A percentile compares a stretch with the other conserved stretches of the same genome.
phyloP scores from a whole-genome alignment of 768 basidiomycete species.

The Imleria badia region DNA sequence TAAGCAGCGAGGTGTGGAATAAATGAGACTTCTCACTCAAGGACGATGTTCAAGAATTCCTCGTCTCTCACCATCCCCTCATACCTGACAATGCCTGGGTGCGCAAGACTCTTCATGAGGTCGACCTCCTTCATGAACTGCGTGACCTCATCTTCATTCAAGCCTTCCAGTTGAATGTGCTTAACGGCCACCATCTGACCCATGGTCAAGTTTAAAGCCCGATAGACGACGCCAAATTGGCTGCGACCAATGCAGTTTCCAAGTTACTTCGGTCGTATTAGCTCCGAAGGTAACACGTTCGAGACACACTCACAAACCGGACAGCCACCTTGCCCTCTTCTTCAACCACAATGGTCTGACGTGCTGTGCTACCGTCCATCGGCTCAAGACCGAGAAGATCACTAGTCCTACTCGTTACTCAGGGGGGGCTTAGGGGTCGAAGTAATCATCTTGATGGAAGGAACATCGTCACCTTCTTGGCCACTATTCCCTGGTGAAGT shows the following conservation, averaged over 20 bases:
- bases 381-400: conserved; percentile 63
- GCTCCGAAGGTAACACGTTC: conserved; percentile 3
- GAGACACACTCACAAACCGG: conserved; percentile 65
- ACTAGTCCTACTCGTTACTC: conserved; percentile 56
- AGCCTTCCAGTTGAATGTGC: conserved; percentile 84
- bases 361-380: conserved; percentile 59
- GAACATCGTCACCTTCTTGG: conserved; percentile 39
- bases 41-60: conserved; percentile 85
- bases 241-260: conserved; percentile 97
- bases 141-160: conserved; percentile 87
- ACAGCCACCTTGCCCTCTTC: conserved; percentile 81
- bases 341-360: conserved; percentile 71
- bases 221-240: conserved; percentile 95
- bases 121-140: conserved; percentile 95
- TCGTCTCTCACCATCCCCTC: conserved; percentile 93
- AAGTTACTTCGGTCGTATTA: conserved; percentile 68
- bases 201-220: conserved; percentile 89
- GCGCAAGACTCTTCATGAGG: conserved; percentile 83
- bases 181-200: conserved; percentile 99
- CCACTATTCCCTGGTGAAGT: conserved; percentile 14
- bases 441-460: conserved; percentile 32
- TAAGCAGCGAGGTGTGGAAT: conserved; percentile 11
- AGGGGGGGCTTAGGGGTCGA: conserved; percentile 54
- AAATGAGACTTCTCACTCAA: conserved; percentile 65
- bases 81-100: conserved; percentile 96